Evolutionary conservation across 805 yeast genomes (phyloP), one percentile per base, ranked within the genome.

Genomic region (Candida insectalens): DNA sequence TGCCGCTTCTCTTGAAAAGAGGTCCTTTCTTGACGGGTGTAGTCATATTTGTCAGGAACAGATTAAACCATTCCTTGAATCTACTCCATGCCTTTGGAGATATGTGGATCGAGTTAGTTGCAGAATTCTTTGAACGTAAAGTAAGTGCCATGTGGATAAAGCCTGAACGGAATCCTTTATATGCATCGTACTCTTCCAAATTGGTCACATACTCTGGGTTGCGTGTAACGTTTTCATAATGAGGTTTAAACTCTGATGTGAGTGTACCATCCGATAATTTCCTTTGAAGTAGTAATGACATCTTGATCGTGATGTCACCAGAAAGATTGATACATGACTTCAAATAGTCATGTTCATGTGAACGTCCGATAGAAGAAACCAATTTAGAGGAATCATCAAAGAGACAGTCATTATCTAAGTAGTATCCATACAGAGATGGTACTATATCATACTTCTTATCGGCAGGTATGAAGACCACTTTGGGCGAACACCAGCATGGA

Each of bases 61-160:
- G 65, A 22, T 60, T 62, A 88, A 95, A 87, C 96, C 96, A 89
- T 4, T 56, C 49, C 43, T 74, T 71, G 57, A 89, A 85, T 37
- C 73, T 79, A 12, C 58, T 49, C 42, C 88, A 61, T 0, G 77
- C 69, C 4, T 60, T 63, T 1, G 95, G 94, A 3, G 84, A 65
- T 29, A 89, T 57, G 50, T 85, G 92, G 29, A 83, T 65, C 0
- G 84, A 63, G 55, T 87, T 88, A 43, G 74, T 70, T 4, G 68
- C 48, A 5, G 46, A 36, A 10, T 34, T 33, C 4, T 36, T 37
- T 4, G 51, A 36, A 2, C 44, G 30, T 10, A 62, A 55, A n/a
- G 76, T 65, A 25, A 80, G 57, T 0, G 83, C 74, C 66, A 81
- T 55, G 51, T 85, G 95, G 9, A 88, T 65, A 47, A 68, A 83